Percentiles rank a stretch among this genome's conserved stretches.
Evolutionary conservation across 331 rosid species (phyloP).

Genomic region (Phaseolus coccineus): DNA sequence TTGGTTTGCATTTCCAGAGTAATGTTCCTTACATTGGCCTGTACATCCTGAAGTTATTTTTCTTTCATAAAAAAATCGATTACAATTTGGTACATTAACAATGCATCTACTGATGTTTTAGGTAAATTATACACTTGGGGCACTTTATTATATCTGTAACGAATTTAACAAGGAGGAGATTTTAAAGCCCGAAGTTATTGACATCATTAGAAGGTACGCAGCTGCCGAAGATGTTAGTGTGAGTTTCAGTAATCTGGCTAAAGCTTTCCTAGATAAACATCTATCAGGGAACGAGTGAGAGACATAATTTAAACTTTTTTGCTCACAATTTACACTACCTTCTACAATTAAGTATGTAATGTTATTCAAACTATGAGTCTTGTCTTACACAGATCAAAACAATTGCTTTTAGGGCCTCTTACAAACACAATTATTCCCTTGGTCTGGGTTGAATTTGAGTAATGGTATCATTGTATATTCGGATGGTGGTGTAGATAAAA

Average conservation of each 20-base stretch:
- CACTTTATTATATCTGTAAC: conserved; percentile 77
- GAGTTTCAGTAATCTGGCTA: conserved; percentile 87
- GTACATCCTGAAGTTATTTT: conserved; percentile 34
- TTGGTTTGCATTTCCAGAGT: not conserved
- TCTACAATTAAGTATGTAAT: not conserved
- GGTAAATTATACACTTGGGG: conserved; percentile 88
- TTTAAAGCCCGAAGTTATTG: conserved; percentile 82
- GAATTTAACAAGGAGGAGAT: conserved; percentile 67
- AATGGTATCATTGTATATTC: not conserved
- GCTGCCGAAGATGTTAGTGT: conserved; percentile 69
- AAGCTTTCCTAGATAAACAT: conserved; percentile 81
- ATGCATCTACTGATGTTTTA: conserved; percentile 36
- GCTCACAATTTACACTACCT: not conserved
- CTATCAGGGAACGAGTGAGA: conserved; percentile 41
- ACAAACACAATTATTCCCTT: not conserved
- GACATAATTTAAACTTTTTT: not conserved
- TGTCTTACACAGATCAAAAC: not conserved
- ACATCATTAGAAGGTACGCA: conserved; percentile 81
- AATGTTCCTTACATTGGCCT: conserved; percentile 17
- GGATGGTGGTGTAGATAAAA: not conserved
- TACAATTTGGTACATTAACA: conserved; percentile 13
- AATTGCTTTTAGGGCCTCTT: not conserved
- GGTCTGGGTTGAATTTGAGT: not conserved
- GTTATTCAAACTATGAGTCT: not conserved
- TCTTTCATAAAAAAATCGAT: not conserved